phyloP scores from a whole-genome alignment of 371 early-diverging fungal genomes.

The Mortierella sp. region DNA sequence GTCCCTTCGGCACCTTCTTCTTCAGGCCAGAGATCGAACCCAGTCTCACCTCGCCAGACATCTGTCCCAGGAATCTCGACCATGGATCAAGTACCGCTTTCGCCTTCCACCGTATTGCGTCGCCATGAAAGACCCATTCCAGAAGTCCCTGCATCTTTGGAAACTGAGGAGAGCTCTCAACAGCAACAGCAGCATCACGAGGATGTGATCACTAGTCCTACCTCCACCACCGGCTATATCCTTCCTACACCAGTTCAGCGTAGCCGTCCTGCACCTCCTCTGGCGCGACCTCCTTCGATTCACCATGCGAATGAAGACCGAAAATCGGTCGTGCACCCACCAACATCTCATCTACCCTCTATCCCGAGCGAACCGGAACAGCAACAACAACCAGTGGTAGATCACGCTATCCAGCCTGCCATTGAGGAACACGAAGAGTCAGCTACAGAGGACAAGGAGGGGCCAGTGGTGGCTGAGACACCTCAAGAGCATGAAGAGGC shows the following conservation, averaged over 20 bases:
- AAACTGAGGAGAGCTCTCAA: constrained; percentile 8
- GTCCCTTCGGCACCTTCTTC: constrained; percentile 20
- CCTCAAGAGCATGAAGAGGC: neutral
- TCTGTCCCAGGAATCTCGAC: too few species aligned
- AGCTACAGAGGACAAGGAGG: constrained; percentile 18
- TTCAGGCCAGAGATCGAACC: constrained; percentile 22
- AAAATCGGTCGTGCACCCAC: constrained; percentile 22
- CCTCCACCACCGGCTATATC: constrained; percentile 25
- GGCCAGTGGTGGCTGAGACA: constrained; percentile 11
- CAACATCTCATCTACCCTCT: constrained; percentile 25
- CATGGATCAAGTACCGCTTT: too few species aligned
- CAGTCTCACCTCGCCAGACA: constrained; percentile 17
- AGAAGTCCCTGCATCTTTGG: constrained; percentile 27
- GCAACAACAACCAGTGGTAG: too few species aligned
- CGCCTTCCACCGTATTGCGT: constrained; percentile 27
- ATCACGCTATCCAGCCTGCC: neutral
- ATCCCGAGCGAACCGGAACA: constrained; percentile 41
- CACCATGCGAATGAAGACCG: constrained; percentile 39
- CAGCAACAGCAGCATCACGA: neutral
- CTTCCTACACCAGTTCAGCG: constrained; percentile 38
- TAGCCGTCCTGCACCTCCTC: constrained; percentile 38
- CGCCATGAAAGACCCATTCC: constrained; percentile 47
- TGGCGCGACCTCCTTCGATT: constrained; percentile 55
- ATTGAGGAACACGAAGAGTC: neutral
- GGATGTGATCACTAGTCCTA: too few species aligned